Evolutionary conservation across 164 flowering plant genomes (phyloP), one percentile per base, ranked within the genome.

Genomic region (Taxillus chinensis): DNA sequence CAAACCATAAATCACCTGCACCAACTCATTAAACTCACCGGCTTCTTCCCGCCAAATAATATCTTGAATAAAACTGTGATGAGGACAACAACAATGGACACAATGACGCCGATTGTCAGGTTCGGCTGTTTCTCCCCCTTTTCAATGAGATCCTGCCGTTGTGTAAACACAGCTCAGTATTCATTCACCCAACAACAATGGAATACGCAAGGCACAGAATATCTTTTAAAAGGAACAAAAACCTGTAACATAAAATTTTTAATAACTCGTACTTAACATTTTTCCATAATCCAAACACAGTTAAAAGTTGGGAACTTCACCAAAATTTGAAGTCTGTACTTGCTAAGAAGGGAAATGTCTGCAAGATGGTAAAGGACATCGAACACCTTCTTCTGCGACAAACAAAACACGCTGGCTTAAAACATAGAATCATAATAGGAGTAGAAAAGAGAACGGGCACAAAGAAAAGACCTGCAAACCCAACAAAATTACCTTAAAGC

Each of bases 61-160:
- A 90, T 54, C 79, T 71, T 85, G 10, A 73, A 69, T 39, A 92
- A 27, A 53, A 82, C 11, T 0, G 89, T 73, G 55, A 85, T 42
- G 63, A 87, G 38, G 8, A 86, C 72, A 27, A 87, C 73, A 16
- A 79, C 67, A 37, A 85, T 49, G 2, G 96, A 72, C 49, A 78
- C 79, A 17, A 92, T 71, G 63, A 81, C 66, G 50, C 93, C 90
- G 61, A 92, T 77, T 0, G 96, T 85, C 53, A 88, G 27, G 63
- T 82, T 87, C 16, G 98, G 86, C 70, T 92, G 96, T 48, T 76
- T 82, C 72, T 92, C 95, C 60, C 78, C 98, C 78, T 81, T 86
- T 73, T 85, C 96, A 64, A 92, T 77, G 49, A 86, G 61, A 65
- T 90, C 96, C 98, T 92, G 82, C 52, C 27, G 27, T 27, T 27